These are phyloP conservation scores for Fusarium sp. DNA, from an alignment of 2,329 filamentous ascomycete genomes.

Conservation along the genomic window DNA sequence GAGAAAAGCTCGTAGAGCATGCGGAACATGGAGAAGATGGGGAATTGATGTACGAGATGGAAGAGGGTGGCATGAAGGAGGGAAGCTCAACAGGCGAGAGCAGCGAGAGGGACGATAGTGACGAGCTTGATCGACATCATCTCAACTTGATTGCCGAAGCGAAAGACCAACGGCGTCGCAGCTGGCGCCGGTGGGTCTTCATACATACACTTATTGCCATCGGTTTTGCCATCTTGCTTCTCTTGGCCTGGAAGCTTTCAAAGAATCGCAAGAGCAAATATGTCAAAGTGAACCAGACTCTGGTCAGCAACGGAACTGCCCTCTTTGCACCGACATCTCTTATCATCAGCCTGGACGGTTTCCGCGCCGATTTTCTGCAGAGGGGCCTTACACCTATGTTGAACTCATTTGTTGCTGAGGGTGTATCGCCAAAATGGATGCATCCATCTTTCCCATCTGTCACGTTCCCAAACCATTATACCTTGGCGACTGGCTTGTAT, in stretches of 20 bases:
- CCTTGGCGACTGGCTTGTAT: constrained; percentile 89
- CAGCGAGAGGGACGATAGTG: constrained; percentile 70
- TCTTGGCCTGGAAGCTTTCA: constrained; percentile 70
- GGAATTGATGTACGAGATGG: constrained; percentile 89
- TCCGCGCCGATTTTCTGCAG: constrained; percentile 91
- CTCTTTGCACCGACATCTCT: constrained; percentile 92
- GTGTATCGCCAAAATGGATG: constrained; percentile 93
- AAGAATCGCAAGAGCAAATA: constrained; percentile 55
- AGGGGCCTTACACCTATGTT: constrained; percentile 86
- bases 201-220: constrained; percentile 64
- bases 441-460: constrained; percentile 93
- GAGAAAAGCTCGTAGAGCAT: constrained; percentile 63
- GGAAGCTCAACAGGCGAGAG: constrained; percentile 73
- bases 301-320: constrained; percentile 84
- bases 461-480: constrained; percentile 97
- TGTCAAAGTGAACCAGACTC: constrained; percentile 44
- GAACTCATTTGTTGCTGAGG: constrained; percentile 80
- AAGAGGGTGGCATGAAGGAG: constrained; percentile 79
- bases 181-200: constrained; percentile 66
- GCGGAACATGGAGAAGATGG: constrained; percentile 75
- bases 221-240: constrained; percentile 66
- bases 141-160: constrained; percentile 61
- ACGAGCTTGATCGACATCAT: constrained; percentile 66
- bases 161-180: constrained; percentile 62
- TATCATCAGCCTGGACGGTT: constrained; percentile 93